These are phyloP conservation scores for Cardiospermum halicacabum DNA, from an alignment of 345 rosid genomes.

Conservation along the genomic window DNA sequence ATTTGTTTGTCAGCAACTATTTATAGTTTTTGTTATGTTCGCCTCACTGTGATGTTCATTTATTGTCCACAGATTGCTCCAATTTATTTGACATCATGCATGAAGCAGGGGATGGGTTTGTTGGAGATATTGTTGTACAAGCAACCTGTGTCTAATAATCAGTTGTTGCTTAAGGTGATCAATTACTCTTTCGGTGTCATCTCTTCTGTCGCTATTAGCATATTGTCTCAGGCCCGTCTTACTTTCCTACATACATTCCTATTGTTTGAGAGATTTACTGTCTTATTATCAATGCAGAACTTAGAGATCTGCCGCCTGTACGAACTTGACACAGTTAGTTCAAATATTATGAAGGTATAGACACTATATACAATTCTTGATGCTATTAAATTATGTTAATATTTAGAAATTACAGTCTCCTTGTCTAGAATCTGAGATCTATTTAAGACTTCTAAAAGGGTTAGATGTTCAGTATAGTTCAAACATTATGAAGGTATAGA, in stretches of 20 bases:
- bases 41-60: neutral
- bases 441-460: neutral
- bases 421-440: too few relatives aligned
- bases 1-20: neutral
- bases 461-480: constrained; percentile 28
- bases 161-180: constrained; percentile 69
- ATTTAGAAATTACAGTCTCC: neutral
- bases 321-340: constrained; percentile 59
- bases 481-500: constrained; percentile 76
- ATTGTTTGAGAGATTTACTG: constrained; percentile 12
- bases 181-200: constrained; percentile 3
- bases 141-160: constrained; percentile 68
- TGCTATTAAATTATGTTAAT: neutral
- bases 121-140: constrained; percentile 65
- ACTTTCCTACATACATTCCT: constrained; percentile 6
- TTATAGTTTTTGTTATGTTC: neutral
- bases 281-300: constrained; percentile 45
- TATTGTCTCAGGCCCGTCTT: neutral
- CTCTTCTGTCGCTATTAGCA: neutral
- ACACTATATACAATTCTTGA: constrained; percentile 5
- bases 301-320: constrained; percentile 87
- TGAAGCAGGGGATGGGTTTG: constrained; percentile 81
- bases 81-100: constrained; percentile 77
- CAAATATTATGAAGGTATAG: constrained; percentile 81
- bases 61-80: constrained; percentile 72